These are phyloP conservation scores for Plantago major DNA, from an alignment of 257 asterid genomes.

Conservation along the genomic window DNA sequence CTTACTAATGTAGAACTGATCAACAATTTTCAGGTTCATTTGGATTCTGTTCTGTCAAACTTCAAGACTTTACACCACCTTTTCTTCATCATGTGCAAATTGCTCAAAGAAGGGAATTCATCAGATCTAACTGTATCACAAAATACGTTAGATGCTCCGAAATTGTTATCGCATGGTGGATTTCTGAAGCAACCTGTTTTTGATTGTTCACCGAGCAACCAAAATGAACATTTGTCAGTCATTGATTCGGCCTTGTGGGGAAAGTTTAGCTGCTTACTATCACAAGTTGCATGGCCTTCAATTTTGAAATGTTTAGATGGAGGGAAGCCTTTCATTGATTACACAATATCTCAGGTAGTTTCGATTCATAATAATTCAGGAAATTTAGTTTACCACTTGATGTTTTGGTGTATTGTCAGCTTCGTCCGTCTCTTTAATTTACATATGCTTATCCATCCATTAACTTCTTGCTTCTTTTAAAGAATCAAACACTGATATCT, in stretches of 20 bases:
- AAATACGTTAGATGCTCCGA: slow-evolving; percentile 29
- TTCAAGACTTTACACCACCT: slow-evolving; percentile 81
- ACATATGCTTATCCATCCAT: background rate
- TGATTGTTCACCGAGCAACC: slow-evolving; percentile 34
- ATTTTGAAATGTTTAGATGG: slow-evolving; percentile 69
- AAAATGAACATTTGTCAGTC: slow-evolving; percentile 29
- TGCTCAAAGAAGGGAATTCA: slow-evolving; percentile 75
- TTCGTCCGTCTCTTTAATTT: background rate
- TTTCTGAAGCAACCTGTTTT: slow-evolving; percentile 61
- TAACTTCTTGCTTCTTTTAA: slow-evolving; percentile 13
- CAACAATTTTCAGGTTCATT: slow-evolving; percentile 55
- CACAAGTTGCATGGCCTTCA: slow-evolving; percentile 74
- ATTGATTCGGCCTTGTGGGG: slow-evolving; percentile 54
- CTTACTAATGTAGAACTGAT: slow-evolving; percentile 18
- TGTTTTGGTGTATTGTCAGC: slow-evolving; percentile 7
- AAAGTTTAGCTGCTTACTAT: slow-evolving; percentile 58
- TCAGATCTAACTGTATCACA: slow-evolving; percentile 28
- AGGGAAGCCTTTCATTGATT: slow-evolving; percentile 72
- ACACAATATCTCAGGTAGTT: slow-evolving; percentile 71
- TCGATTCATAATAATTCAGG: slow-evolving; percentile 7
- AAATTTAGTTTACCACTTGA: slow-evolving; percentile 4
- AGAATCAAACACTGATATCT: background rate
- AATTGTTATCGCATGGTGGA: slow-evolving; percentile 72
- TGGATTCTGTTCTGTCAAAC: slow-evolving; percentile 65
- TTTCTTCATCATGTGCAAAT: slow-evolving; percentile 80